A percentile compares a stretch with the other conserved stretches of the same genome.
Conservation (phyloP, 2,329 filamentous ascomycete species). For the Aspergillus brunneoviolaceus region DNA sequence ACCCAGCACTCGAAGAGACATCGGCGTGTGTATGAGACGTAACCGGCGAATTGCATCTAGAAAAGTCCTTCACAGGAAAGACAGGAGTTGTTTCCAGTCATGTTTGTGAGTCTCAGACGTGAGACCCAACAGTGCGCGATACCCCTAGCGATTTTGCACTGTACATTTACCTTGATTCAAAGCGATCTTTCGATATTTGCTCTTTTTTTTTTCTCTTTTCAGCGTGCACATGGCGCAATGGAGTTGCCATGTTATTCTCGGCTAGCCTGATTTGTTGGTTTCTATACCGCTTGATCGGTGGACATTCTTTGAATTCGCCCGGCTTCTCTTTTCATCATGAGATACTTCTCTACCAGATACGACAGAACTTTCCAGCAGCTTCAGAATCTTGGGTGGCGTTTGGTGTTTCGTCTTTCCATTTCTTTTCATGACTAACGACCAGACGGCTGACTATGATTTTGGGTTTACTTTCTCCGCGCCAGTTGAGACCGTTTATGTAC, state of each 20-base stretch:
- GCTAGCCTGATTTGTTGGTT: slow-evolving; percentile 13
- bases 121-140: slow-evolving; percentile 22
- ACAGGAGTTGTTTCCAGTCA: background rate
- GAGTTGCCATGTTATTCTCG: slow-evolving; percentile 24
- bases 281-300: slow-evolving; percentile 15
- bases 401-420: slow-evolving; percentile 17
- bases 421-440: slow-evolving; percentile 14
- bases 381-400: slow-evolving; percentile 2
- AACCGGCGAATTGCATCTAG: background rate
- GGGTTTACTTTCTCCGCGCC: background rate
- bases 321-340: background rate
- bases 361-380: background rate
- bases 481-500: slow-evolving; percentile 23
- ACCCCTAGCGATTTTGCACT: slow-evolving; percentile 27
- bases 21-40: slow-evolving; percentile 16
- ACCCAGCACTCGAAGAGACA: slow-evolving; percentile 25
- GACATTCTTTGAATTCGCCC: background rate
- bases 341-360: slow-evolving; percentile 1
- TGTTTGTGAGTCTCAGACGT: background rate
- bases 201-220: slow-evolving; percentile 10
- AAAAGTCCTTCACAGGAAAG: background rate
- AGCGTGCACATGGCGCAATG: slow-evolving; percentile 22
- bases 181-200: slow-evolving; percentile 1
- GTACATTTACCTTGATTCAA: slow-evolving; percentile 21
- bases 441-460: slow-evolving; percentile 17